These are phyloP conservation scores for Paracorniculantispora psalliotae DNA, from an alignment of 2,329 filamentous ascomycete species.

Conservation along the genomic window DNA sequence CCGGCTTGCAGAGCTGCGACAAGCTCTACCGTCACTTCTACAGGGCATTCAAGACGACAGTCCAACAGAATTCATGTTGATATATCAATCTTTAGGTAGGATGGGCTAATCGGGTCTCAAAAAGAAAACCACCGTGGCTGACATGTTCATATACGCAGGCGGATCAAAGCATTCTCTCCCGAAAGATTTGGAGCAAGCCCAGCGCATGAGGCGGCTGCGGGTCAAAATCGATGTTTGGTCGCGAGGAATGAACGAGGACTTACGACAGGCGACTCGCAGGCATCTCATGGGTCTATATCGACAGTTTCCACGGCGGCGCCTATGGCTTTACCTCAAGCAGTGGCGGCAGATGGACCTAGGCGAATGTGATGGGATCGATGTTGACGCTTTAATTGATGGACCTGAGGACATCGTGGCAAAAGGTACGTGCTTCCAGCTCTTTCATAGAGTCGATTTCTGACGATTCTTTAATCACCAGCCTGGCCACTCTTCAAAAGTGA, in stretches of 20 bases:
- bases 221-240: slow-evolving; percentile 27
- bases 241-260: slow-evolving; percentile 20
- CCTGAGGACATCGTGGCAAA: neutral
- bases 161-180: slow-evolving; percentile 19
- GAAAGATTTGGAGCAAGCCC: slow-evolving; percentile 21
- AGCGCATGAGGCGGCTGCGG: slow-evolving; percentile 23
- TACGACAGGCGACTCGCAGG: slow-evolving; percentile 20
- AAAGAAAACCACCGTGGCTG: neutral
- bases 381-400: neutral
- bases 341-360: neutral
- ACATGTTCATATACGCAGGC: slow-evolving; percentile 15
- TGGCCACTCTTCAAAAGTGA: neutral
- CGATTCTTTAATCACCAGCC: neutral
- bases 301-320: slow-evolving; percentile 19
- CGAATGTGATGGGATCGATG: neutral
- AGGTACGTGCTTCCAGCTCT: neutral
- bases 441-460: neutral
- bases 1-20: neutral
- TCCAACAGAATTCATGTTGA: slow-evolving; percentile 7
- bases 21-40: neutral
- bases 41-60: neutral
- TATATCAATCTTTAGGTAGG: slow-evolving; percentile 17
- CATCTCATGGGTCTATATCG: slow-evolving; percentile 20
- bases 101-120: neutral
- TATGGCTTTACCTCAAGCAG: slow-evolving; percentile 18